These are phyloP conservation scores for Chrysanthemum seticuspe DNA, from an alignment of 129 eudicot species.

Conservation along the genomic window DNA sequence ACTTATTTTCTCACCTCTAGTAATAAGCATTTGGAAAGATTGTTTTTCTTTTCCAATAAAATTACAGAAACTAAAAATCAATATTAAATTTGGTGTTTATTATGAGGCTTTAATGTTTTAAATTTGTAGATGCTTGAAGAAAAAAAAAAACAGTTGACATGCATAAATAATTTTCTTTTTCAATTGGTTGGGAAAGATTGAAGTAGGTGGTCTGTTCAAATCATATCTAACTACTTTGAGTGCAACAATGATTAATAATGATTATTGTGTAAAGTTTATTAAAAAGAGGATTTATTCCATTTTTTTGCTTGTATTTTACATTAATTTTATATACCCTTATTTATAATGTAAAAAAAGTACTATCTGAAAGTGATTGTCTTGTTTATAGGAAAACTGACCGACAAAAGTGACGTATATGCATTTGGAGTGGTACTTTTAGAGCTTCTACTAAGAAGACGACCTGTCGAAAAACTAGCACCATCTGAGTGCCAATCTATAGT, in stretches of 20 bases:
- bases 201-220: conserved; percentile 8
- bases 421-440: conserved; percentile 78
- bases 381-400: conserved; percentile 59
- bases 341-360: too few relatives aligned
- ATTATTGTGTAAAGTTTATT: background rate
- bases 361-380: background rate
- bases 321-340: background rate
- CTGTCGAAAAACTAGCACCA: conserved; percentile 67
- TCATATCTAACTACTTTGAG: conserved; percentile 12
- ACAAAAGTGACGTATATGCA: conserved; percentile 75
- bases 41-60: too few relatives aligned
- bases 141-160: too few relatives aligned
- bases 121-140: too few relatives aligned
- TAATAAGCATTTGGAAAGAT: too few relatives aligned
- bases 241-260: conserved; percentile 14
- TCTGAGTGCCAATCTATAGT: conserved; percentile 78
- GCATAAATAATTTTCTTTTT: too few relatives aligned
- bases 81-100: too few relatives aligned
- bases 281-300: background rate
- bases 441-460: conserved; percentile 66
- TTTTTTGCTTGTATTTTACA: background rate
- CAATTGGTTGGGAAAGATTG: background rate
- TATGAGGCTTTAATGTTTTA: too few relatives aligned
- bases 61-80: too few relatives aligned
- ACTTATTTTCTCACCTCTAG: too few relatives aligned